A percentile compares a stretch with the other conserved stretches of the same genome.
These are phyloP conservation scores for Esteya vermicola DNA, from an alignment of 2,329 filamentous ascomycete genomes.

Conservation along the genomic window DNA sequence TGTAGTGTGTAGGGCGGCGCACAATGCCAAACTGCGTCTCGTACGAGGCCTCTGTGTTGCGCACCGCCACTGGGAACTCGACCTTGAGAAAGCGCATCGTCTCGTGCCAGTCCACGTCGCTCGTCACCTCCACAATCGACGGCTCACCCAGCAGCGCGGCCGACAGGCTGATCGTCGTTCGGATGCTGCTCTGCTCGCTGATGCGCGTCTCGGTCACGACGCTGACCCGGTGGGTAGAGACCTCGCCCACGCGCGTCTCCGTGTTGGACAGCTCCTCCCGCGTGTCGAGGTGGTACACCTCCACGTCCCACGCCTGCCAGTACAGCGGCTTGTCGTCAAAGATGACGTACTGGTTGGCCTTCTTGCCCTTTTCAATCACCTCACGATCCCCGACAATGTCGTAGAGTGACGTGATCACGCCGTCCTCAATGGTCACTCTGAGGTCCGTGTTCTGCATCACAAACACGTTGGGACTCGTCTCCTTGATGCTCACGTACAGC, in stretches of 20 bases:
- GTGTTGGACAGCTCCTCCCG: constrained; percentile 59
- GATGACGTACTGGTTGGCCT: constrained; percentile 83
- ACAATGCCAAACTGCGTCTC: constrained; percentile 90
- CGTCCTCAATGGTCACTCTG: constrained; percentile 55
- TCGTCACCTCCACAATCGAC: constrained; percentile 62
- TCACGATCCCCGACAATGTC: constrained; percentile 64
- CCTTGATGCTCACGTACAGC: constrained; percentile 35
- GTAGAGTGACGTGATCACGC: constrained; percentile 71
- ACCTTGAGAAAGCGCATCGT: constrained; percentile 98
- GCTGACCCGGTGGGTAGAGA: constrained; percentile 61
- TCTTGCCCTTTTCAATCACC: constrained; percentile 55
- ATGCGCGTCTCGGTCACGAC: constrained; percentile 77
- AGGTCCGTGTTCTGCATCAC: constrained; percentile 68
- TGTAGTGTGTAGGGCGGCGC: constrained; percentile 88
- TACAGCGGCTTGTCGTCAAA: constrained; percentile 96
- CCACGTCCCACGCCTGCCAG: constrained; percentile 97
- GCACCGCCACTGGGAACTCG: constrained; percentile 86
- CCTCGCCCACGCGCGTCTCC: constrained; percentile 56
- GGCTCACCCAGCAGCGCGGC: constrained; percentile 51
- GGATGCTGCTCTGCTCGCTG: constrained; percentile 73
- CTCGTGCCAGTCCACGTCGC: constrained; percentile 93
- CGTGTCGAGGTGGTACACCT: constrained; percentile 87
- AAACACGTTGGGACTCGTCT: constrained; percentile 48
- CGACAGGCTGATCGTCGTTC: constrained; percentile 68
- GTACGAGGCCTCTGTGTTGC: constrained; percentile 85